Conservation (phyloP, 306 rosid species). For the barrel medic (Medicago truncatula) region MtrunA17r5.0-ANR NC_053046.1:11448001-11448500, state of each 20-base stretch:
- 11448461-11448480: background rate
- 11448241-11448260: background rate
- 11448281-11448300: background rate
- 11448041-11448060: too few relatives aligned
- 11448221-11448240: too few relatives aligned
- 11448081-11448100: too few relatives aligned
- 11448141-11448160: background rate
- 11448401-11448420: background rate
- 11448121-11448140: background rate
- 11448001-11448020: too few relatives aligned
- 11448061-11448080: too few relatives aligned
- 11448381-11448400: background rate
- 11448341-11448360: background rate
- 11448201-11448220: background rate
- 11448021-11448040: too few relatives aligned
- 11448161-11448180: background rate
- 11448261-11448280: background rate
- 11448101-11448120: too few relatives aligned
- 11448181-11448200: background rate
- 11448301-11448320: background rate
- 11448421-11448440: too few relatives aligned
- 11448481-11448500: background rate
- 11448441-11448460: too few relatives aligned
- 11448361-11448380: background rate
- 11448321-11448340: background rate